Conservation (phyloP, 257 asterid species). For the Solanum neorickii region DNA sequence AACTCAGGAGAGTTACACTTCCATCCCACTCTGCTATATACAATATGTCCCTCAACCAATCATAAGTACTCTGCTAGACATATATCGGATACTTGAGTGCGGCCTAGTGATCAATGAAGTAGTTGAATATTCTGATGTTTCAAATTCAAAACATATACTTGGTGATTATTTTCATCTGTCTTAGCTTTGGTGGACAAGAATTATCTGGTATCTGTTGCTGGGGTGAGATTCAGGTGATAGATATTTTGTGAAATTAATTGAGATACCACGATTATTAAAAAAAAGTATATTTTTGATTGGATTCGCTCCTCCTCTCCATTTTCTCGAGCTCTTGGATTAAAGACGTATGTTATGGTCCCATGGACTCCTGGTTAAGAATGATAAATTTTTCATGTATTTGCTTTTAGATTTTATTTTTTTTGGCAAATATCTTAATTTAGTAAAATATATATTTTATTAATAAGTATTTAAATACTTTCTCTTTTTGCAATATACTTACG, state of each 20-base stretch:
- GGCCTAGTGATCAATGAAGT: no score
- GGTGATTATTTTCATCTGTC: not conserved
- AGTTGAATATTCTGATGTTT: no score
- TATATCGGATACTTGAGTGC: no score
- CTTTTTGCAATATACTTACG: not conserved
- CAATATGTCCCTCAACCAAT: not conserved
- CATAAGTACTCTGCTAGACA: not conserved
- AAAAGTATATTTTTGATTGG: not conserved
- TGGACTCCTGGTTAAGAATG: not conserved
- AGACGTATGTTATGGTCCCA: not conserved
- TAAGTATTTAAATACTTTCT: not conserved
- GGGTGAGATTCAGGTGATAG: not conserved
- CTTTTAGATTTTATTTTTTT: no score
- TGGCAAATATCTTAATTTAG: not conserved
- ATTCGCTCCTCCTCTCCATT: not conserved
- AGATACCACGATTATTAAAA: not conserved
- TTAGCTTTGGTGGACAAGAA: not conserved
- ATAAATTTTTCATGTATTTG: not conserved
- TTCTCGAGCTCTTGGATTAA: not conserved
- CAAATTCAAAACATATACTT: no score
- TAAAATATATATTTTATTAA: not conserved
- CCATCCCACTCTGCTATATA: not conserved
- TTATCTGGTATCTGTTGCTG: no score
- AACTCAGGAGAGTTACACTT: not conserved
- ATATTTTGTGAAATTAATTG: no score